Evolutionary conservation across 2,329 filamentous ascomycete species (phyloP).

Genomic region (Pseudogymnoascus verrucosus): DNA sequence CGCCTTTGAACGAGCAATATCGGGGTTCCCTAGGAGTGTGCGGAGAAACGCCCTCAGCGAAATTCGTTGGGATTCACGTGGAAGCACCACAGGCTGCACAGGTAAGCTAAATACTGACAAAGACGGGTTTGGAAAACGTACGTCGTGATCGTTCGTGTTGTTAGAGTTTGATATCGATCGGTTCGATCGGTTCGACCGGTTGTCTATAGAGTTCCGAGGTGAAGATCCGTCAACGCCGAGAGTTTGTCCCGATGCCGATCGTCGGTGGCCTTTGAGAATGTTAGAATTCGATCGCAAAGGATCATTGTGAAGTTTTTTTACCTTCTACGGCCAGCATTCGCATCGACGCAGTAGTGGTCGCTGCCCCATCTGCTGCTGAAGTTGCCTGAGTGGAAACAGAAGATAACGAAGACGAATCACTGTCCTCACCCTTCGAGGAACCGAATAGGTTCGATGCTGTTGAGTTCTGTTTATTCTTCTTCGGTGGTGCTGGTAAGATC

Average conservation of each 20-base stretch:
- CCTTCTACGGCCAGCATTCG: slow-evolving; percentile 37
- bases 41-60: slow-evolving; percentile 88
- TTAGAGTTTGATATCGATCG: slow-evolving; percentile 26
- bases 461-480: slow-evolving; percentile 81
- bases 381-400: slow-evolving; percentile 26
- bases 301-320: slow-evolving; percentile 18
- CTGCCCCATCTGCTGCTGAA: slow-evolving; percentile 9
- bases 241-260: slow-evolving; percentile 13
- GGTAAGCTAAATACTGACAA: background rate
- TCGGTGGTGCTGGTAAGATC: slow-evolving; percentile 74
- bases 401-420: slow-evolving; percentile 72
- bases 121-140: background rate
- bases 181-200: slow-evolving; percentile 32
- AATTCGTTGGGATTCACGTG: slow-evolving; percentile 82
- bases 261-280: slow-evolving; percentile 16
- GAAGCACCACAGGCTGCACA: slow-evolving; percentile 41
- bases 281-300: slow-evolving; percentile 5
- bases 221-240: slow-evolving; percentile 6
- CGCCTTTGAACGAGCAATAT: slow-evolving; percentile 73
- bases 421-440: slow-evolving; percentile 50
- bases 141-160: slow-evolving; percentile 3
- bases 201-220: slow-evolving; percentile 12
- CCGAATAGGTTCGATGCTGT: slow-evolving; percentile 52
- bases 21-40: slow-evolving; percentile 73
- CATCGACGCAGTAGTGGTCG: slow-evolving; percentile 14